These are phyloP conservation scores for Macroventuria anomochaeta DNA, from an alignment of 2,329 filamentous ascomycete species.

Conservation along the genomic window DNA sequence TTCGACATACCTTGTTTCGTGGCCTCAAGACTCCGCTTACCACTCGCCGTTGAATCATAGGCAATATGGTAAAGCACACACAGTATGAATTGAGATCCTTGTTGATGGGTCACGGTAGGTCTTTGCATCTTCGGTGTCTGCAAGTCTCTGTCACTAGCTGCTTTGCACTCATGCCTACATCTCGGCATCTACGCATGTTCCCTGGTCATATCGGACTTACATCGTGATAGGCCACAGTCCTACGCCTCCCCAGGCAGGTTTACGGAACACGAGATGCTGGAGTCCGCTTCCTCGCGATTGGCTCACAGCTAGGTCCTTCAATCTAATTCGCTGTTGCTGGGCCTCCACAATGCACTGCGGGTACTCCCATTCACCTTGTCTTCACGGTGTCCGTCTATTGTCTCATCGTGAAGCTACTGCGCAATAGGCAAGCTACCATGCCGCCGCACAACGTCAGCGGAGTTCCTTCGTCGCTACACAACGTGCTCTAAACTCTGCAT, in stretches of 20 bases:
- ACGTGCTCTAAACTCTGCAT: background rate
- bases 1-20: background rate
- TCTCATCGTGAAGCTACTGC: constrained; percentile 29
- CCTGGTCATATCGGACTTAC: background rate
- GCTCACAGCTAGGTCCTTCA: constrained; percentile 3
- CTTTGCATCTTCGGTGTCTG: background rate
- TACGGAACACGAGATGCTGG: background rate
- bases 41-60: background rate
- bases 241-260: background rate
- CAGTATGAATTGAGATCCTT: background rate
- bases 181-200: background rate
- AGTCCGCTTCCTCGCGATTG: background rate
- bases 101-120: background rate
- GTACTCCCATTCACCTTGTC: constrained; percentile 28
- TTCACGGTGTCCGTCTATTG: constrained; percentile 23
- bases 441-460: constrained; percentile 21
- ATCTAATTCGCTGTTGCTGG: constrained; percentile 13
- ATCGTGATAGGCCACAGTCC: background rate
- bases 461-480: constrained; percentile 15
- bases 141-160: background rate
- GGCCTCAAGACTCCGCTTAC: background rate
- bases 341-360: constrained; percentile 8
- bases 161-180: background rate
- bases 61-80: background rate
- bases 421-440: constrained; percentile 10